Evolutionary conservation across 495 filamentous ascomycete species (phyloP).

Genomic region (Aspergillus leporis): DNA sequence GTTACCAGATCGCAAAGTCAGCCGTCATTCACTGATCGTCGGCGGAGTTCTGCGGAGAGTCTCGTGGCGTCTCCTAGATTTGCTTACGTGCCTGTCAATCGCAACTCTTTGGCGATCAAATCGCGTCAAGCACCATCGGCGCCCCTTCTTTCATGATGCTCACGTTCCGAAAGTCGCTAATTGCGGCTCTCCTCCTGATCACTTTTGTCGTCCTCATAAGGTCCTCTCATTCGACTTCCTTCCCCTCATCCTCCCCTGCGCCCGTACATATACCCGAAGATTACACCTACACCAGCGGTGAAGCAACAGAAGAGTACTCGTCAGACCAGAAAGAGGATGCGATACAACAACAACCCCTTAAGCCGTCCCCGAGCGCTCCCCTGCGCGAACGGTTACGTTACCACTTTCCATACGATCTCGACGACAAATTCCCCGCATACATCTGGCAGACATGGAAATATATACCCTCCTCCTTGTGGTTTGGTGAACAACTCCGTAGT

Average conservation of each 20-base stretch:
- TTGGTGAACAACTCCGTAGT: constrained; percentile 69
- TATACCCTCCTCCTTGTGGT: constrained; percentile 77
- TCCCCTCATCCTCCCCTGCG: constrained; percentile 26
- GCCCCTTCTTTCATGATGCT: constrained; percentile 47
- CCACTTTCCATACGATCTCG: constrained; percentile 89
- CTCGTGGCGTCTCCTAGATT: constrained; percentile 5
- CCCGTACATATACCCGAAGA: constrained; percentile 18
- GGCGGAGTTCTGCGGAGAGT: constrained; percentile 16
- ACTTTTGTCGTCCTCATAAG: constrained; percentile 70
- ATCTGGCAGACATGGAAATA: constrained; percentile 99
- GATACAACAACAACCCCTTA: constrained; percentile 39
- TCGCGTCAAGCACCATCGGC: neutral
- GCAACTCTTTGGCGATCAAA: constrained; percentile 7
- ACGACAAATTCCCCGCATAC: constrained; percentile 88
- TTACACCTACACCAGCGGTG: constrained; percentile 2
- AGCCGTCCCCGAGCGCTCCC: constrained; percentile 44
- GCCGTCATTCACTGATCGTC: constrained; percentile 10
- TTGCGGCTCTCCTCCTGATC: constrained; percentile 67
- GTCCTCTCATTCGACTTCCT: constrained; percentile 51
- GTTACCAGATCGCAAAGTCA: neutral
- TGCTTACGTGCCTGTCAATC: neutral
- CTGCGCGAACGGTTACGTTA: constrained; percentile 84
- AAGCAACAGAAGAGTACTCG: constrained; percentile 15
- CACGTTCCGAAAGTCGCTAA: constrained; percentile 70
- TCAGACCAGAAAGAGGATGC: constrained; percentile 20